Conservation (phyloP, 176 grass and related monocot species). For the Lolium perenne region DNA sequence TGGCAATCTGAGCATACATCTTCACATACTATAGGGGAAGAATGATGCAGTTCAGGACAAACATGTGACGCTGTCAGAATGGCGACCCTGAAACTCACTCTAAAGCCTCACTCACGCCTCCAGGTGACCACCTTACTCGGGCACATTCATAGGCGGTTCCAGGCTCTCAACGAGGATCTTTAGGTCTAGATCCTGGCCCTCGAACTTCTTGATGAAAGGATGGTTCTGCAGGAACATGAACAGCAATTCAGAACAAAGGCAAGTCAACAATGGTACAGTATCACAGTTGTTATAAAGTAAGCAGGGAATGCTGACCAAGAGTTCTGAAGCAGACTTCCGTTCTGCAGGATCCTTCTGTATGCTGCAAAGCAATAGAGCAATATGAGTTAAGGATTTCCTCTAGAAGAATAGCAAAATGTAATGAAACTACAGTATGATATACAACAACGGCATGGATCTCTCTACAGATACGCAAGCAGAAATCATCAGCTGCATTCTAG, state of each 20-base stretch:
- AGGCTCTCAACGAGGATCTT: conserved; percentile 73
- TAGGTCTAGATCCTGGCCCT: conserved; percentile 87
- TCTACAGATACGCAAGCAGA: not conserved
- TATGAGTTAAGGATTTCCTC: not conserved
- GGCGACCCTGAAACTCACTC: not conserved
- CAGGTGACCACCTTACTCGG: conserved; percentile 37
- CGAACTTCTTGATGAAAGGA: conserved; percentile 95
- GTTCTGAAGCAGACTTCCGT: conserved; percentile 81
- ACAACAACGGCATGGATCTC: not conserved
- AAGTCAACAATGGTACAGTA: not conserved
- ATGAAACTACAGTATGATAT: not conserved
- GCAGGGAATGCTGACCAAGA: conserved; percentile 67
- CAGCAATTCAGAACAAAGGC: not conserved
- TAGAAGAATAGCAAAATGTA: too few species aligned
- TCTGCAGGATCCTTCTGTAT: conserved; percentile 81
- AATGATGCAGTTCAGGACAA: not conserved
- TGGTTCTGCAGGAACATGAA: conserved; percentile 62
- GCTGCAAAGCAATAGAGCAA: conserved; percentile 48
- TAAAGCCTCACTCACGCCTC: not conserved
- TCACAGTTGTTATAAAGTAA: not conserved
- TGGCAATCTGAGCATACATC: conserved; percentile 29
- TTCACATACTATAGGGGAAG: not conserved
- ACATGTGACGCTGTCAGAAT: not conserved
- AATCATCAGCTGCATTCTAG: not conserved
- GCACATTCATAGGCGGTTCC: conserved; percentile 79